phyloP scores from a whole-genome alignment of 257 asterid species.

The Cordia subcordata region DNA sequence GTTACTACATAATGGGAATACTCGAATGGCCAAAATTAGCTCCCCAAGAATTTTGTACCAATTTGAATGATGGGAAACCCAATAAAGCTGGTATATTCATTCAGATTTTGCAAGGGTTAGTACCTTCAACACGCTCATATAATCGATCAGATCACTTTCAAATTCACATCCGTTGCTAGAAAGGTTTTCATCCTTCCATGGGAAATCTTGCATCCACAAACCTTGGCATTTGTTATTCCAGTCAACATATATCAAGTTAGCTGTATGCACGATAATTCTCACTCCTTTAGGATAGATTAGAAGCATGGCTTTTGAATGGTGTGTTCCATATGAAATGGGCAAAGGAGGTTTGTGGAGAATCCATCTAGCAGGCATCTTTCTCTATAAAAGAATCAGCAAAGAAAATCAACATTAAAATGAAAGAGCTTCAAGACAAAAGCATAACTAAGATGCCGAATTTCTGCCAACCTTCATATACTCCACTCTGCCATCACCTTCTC shows the following conservation, averaged over 20 bases:
- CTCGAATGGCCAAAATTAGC: too few relatives aligned
- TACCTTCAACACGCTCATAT: conserved; percentile 78
- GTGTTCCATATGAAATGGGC: conserved; percentile 96
- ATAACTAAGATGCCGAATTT: conserved; percentile 2
- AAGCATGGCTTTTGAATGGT: conserved; percentile 97
- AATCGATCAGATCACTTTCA: conserved; percentile 83
- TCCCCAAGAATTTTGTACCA: too few relatives aligned
- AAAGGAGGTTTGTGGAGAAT: conserved; percentile 92
- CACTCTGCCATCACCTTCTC: conserved; percentile 85
- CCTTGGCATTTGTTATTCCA: conserved; percentile 99
- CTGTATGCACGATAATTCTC: conserved; percentile 83
- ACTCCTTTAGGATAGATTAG: conserved; percentile 91
- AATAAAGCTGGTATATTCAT: background rate
- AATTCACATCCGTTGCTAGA: conserved; percentile 51
- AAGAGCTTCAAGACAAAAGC: conserved; percentile 22
- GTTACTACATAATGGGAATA: too few relatives aligned
- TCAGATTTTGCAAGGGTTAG: background rate
- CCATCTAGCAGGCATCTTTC: conserved; percentile 74
- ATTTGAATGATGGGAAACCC: too few relatives aligned
- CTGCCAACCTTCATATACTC: conserved; percentile 85
- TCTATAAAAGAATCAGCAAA: conserved; percentile 47
- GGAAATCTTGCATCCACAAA: conserved; percentile 99
- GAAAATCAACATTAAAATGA: conserved; percentile 16
- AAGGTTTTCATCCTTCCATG: conserved; percentile 74
- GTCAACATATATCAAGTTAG: conserved; percentile 85